Conservation (phyloP, 2,329 filamentous ascomycete species). For the Ceratocystis destructans region DNA sequence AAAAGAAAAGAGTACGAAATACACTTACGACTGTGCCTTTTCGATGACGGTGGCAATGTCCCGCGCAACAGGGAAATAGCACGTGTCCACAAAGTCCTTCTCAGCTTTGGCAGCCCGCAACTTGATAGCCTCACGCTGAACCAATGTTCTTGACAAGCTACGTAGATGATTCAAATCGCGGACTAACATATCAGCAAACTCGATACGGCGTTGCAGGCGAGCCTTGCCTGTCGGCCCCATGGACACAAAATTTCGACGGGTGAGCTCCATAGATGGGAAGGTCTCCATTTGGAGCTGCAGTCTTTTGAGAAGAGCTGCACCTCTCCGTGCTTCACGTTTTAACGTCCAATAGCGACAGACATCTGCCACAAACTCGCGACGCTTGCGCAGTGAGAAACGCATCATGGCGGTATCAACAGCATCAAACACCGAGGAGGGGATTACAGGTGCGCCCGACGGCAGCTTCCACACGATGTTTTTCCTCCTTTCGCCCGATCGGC, state of each 20-base stretch:
- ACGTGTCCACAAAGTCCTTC: conserved; percentile 65
- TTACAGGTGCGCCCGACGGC: conserved; percentile 85
- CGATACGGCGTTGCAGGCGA: conserved; percentile 66
- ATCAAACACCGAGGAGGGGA: conserved; percentile 77
- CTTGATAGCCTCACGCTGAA: conserved; percentile 63
- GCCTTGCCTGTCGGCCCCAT: conserved; percentile 78
- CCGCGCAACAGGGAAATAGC: conserved; percentile 79
- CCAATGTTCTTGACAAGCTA: conserved; percentile 53
- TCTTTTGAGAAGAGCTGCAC: conserved; percentile 81
- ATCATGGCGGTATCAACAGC: conserved; percentile 71
- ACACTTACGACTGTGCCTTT: conserved; percentile 62
- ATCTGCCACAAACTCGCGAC: conserved; percentile 85
- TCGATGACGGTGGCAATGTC: conserved; percentile 66
- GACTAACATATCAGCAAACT: conserved; percentile 67
- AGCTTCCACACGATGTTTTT: conserved; percentile 53
- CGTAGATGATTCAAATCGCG: conserved; percentile 66
- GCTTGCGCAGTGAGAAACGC: conserved; percentile 65
- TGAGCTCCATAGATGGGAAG: conserved; percentile 95
- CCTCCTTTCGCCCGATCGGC: conserved; percentile 22
- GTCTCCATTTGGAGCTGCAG: conserved; percentile 90
- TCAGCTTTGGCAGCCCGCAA: conserved; percentile 64
- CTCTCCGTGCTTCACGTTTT: conserved; percentile 82
- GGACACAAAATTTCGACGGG: conserved; percentile 82
- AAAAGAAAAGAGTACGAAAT: conserved; percentile 22
- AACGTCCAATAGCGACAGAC: conserved; percentile 96